Conservation (phyloP, 306 rosid genomes). For the Glycine tomentella region DNA sequence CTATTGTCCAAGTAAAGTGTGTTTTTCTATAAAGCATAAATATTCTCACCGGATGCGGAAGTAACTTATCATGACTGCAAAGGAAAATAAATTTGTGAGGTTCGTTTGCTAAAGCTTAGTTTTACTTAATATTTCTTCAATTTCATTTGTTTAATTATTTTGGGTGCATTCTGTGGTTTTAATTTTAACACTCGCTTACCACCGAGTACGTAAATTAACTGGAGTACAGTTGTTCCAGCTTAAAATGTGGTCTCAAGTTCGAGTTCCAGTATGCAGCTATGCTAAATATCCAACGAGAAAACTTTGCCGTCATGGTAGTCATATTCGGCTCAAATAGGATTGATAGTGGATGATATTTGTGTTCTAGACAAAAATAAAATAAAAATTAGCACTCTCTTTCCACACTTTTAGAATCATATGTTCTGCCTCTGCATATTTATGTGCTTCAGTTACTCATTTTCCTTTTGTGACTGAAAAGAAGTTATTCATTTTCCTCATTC, state of each 20-base stretch:
- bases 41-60: conserved; percentile 23
- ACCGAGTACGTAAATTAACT: too few relatives aligned
- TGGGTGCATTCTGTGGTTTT: background rate
- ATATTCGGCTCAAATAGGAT: too few relatives aligned
- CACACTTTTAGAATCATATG: background rate
- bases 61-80: conserved; percentile 52
- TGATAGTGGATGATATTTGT: too few relatives aligned
- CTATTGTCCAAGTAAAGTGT: conserved; percentile 15
- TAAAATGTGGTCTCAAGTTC: too few relatives aligned
- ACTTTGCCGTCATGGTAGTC: too few relatives aligned
- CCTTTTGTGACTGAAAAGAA: background rate
- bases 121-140: conserved; percentile 4
- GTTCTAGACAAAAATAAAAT: too few relatives aligned
- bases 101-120: conserved; percentile 49
- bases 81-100: conserved; percentile 67
- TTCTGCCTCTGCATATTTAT: conserved; percentile 1
- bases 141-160: background rate
- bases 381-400: background rate
- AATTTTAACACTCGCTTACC: background rate
- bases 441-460: conserved; percentile 3
- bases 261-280: too few relatives aligned
- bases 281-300: too few relatives aligned
- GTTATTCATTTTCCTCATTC: background rate
- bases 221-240: too few relatives aligned
- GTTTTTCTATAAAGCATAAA: background rate